Percentiles rank a stretch among this genome's conserved stretches.
These are phyloP conservation scores for Hymenoscyphus fructigenus DNA, from an alignment of 2,329 filamentous ascomycete species.

Conservation along the genomic window DNA sequence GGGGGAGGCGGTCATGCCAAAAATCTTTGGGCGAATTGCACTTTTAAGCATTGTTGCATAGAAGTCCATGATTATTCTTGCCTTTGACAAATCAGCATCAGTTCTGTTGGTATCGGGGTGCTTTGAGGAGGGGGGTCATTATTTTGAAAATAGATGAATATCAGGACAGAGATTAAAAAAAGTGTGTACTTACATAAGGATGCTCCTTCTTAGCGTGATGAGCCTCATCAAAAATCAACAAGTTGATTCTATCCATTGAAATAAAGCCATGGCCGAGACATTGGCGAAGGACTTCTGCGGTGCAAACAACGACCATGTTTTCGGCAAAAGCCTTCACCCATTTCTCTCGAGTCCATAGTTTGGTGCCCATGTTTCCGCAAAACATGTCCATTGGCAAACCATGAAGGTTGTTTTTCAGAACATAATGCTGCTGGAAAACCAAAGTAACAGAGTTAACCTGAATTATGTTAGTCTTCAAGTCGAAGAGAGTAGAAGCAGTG, in stretches of 20 bases:
- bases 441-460: conserved; percentile 84
- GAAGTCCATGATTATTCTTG: conserved; percentile 84
- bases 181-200: conserved; percentile 53
- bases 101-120: neutral
- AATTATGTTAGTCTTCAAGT: conserved; percentile 5
- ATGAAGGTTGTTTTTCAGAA: conserved; percentile 72
- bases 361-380: conserved; percentile 66
- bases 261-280: conserved; percentile 79
- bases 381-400: conserved; percentile 72
- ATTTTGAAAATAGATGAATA: neutral
- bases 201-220: conserved; percentile 96
- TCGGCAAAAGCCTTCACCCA: conserved; percentile 59
- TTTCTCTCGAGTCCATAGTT: conserved; percentile 58
- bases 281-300: conserved; percentile 79
- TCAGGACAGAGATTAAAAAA: neutral
- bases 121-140: neutral
- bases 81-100: conserved; percentile 35
- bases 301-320: conserved; percentile 88
- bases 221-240: conserved; percentile 93
- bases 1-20: conserved; percentile 97
- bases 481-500: conserved; percentile 13
- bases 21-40: conserved; percentile 66
- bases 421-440: conserved; percentile 84
- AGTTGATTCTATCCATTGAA: conserved; percentile 77
- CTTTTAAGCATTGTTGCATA: conserved; percentile 54